Evolutionary conservation across 176 grass and related monocot genomes (phyloP), one percentile per base, ranked within the genome.

Genomic region (Secale cereale): DNA sequence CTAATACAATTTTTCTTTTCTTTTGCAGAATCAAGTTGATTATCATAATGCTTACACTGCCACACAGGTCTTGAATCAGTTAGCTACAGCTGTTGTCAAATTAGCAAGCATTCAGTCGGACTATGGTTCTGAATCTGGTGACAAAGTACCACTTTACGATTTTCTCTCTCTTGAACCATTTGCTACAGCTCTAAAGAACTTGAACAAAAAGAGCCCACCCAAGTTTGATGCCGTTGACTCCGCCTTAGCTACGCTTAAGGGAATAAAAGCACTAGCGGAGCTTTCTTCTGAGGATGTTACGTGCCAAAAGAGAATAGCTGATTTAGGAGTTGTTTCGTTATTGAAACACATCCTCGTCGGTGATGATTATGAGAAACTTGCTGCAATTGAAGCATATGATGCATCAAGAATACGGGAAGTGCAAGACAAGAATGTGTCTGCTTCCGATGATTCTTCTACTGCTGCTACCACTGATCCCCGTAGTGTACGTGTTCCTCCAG

Each of bases 301-400:
- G 20, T 98, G 87, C 81, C 96, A 95, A 90, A 92, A 85, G 77
- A 95, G 86, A 77, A 86, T 95, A 79, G 90, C 91, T 84, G 83
- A 95, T 86, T 93, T 94, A 82, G 96, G 96, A 78, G 87, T 82
- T 70, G 74, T 98, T 87, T 87, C 78, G 59, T 92, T 98, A 61
- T 74, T 94, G 77, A 93, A 81, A 74, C 93, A 90, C 43, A 95
- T 95, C 86, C 87, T 98, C 39, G 78, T 98, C 31, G 81, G 83
- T 52, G 96, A 98, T 79, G 96, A 98, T 90, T 98, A 94, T 81
- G 96, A 98, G 83, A 93, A 98, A 83, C 87, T 98, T 65, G 96
- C 96, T 89, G 96, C 96, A 56, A 95, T 90, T 88, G 96, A 95
- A 90, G 88, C 96, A 85, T 98, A 98, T 86, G 89, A 92, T 50